Evolutionary conservation across 139 green algal genomes (phyloP), one percentile per base, ranked within the genome.

Genomic region (Chlamydomonas sphaeroides): DNA sequence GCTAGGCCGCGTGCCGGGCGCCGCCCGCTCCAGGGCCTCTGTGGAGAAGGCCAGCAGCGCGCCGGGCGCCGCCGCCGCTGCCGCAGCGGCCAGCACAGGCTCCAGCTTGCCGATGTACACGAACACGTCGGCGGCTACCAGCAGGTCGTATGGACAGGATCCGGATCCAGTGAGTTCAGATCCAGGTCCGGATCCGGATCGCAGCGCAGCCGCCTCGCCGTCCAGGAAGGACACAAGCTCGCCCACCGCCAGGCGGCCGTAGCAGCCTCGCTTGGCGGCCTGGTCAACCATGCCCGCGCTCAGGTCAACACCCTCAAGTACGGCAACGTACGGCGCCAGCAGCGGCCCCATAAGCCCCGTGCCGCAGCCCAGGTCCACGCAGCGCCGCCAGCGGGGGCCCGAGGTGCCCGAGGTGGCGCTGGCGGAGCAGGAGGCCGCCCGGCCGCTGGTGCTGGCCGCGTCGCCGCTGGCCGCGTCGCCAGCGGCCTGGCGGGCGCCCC

Each of bases 91-190:
- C 65, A 92, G 61, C 65, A 91, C 84, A 39, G 87, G 84, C 51
- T 48, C 51, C 65, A 93, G 84, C 75, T 93, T 79, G 0, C 90
- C 90, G 49, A 94, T 89, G 79, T 94, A 94, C 36, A 94, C 90
- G 79, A 94, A 90, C 61, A 94, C 90, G 68, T 94, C 90, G 0
- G 90, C 90, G 21, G 90, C 90, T 30, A 93, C 90, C 10, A 93
- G 38, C 65, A 90, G 69, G 53, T 93, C 86, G 82, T 87, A 90
- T 28, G 35, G 66, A 21, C 88, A 33, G 11, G 51, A 3, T 68
- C 17, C 49, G 32, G 35, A 65, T 5, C 32, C 21, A 49, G 70
- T 30, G n/a, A n/a, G n/a, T n/a, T n/a, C n/a, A n/a, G n/a, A n/a
- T n/a, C n/a, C n/a, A n/a, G n/a, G n/a, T n/a, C n/a, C n/a, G n/a